Base-by-base conservation (phyloP, 2,329 filamentous ascomycete genomes). In the Stemphylium lycopersici region DNA sequence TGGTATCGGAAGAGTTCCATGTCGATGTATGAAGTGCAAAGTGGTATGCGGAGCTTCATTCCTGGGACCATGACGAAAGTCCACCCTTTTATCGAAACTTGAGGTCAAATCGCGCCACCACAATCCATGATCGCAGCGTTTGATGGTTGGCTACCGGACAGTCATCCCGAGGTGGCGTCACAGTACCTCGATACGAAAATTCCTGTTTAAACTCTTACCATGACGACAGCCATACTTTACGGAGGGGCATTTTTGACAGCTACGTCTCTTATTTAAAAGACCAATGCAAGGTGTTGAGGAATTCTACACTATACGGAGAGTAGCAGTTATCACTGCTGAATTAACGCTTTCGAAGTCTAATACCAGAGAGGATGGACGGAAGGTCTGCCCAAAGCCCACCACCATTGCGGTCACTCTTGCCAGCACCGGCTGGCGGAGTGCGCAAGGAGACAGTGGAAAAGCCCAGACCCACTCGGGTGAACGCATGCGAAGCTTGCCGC, bases 401-500 rank as follows among this genome's bases (percentile, higher is more conserved):
- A 42, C 38, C 51, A 42, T 18, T 49, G 32, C 51, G 51, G 38
- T 36, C 51, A 22, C 44, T 54, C 22, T 24, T 54, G 20, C 51
- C 51, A 18, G 51, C 51, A 11, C 51, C 51, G 18, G 39, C 38
- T 20, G 51, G 51, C 13, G 24, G 39, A 4, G 16, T 37, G 11
- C 51, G 46, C 24, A 48, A 16, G 22, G 51, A 49, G 33, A 20
- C 32, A 8, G 32, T 13, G 7, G 44, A 49, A 26, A 40, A n/a
- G 10, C 47, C 39, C 3, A 55, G 33, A 24, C 13, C 38, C 18
- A 33, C 32, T 10, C 36, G 22, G 6, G 22, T 24, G 6, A 24
- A 24, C 22, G 51, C 50, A 22, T 57, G 55, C 22, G 55, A 55
- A 22, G 54, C 48, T 33, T 59, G 56, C 36, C 56, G 56, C 40